Conservation (phyloP, 192 early-diverging fungal species). For the Allomyces javanicus region DNA sequence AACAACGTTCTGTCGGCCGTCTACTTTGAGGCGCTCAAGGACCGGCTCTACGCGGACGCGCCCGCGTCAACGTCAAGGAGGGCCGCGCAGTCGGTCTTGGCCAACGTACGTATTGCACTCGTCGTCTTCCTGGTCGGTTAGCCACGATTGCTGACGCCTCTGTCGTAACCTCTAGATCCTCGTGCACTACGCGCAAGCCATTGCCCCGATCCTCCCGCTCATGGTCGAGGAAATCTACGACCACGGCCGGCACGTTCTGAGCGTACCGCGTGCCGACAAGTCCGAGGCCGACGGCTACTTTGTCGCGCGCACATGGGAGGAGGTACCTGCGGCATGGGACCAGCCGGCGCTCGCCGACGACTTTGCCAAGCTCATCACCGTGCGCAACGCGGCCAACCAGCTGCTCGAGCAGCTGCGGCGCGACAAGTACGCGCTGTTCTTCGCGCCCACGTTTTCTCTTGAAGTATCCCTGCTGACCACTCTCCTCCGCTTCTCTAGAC, state of each 20-base stretch:
- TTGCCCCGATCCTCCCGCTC: constrained; percentile 47
- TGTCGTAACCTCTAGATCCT: constrained; percentile 19
- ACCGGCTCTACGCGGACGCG: constrained; percentile 44
- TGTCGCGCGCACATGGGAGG: neutral
- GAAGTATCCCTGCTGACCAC: no score
- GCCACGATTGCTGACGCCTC: neutral
- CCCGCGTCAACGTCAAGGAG: constrained; percentile 19
- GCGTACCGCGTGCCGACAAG: constrained; percentile 31
- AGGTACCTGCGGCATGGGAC: neutral
- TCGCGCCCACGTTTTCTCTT: no score
- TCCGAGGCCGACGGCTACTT: neutral
- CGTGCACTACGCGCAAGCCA: constrained; percentile 30
- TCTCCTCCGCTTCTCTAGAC: no score
- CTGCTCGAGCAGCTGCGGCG: neutral
- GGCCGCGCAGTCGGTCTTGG: constrained; percentile 43
- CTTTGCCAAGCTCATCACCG: neutral
- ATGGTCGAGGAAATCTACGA: constrained; percentile 57
- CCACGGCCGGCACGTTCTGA: constrained; percentile 23
- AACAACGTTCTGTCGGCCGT: constrained; percentile 45
- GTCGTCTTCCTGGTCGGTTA: neutral
- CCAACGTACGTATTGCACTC: constrained; percentile 19
- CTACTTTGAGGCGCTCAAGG: constrained; percentile 65
- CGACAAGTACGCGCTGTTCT: neutral
- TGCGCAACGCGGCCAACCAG: constrained; percentile 1
- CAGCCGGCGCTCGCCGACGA: neutral